phyloP scores from a whole-genome alignment of 2,329 filamentous ascomycete genomes.

The Colletotrichum trifolii region DNA sequence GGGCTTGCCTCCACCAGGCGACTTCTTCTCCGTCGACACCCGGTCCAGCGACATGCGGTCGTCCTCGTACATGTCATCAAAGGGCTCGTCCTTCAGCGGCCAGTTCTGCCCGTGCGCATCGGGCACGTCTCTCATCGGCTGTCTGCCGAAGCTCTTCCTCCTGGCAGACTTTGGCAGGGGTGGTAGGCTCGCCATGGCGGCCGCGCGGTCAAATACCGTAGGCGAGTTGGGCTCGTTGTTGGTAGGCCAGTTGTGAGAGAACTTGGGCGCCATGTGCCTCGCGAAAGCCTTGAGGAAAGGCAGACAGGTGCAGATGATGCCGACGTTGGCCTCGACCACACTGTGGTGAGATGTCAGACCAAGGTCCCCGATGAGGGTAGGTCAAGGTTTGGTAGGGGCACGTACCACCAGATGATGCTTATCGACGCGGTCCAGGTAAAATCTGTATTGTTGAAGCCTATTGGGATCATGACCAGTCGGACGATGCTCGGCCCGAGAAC shows the following conservation, averaged over 20 bases:
- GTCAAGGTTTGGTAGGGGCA: not conserved
- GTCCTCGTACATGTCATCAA: not conserved
- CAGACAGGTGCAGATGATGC: conserved; percentile 35
- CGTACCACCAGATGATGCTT: conserved; percentile 35
- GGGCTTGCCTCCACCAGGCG: not conserved
- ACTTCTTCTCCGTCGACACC: conserved; percentile 5
- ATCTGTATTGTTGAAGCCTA: conserved; percentile 24
- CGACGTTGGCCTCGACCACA: conserved; percentile 33
- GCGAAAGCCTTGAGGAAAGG: conserved; percentile 32
- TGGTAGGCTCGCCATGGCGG: conserved; percentile 19
- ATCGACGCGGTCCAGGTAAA: conserved; percentile 35
- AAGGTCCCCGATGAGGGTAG: not conserved
- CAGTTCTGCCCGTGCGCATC: conserved; percentile 5
- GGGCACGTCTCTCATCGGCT: conserved; percentile 8
- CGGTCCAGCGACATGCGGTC: conserved; percentile 1
- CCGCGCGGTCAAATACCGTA: conserved; percentile 25
- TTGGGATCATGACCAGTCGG: conserved; percentile 32
- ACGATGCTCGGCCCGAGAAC: conserved; percentile 34
- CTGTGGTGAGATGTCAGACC: not conserved
- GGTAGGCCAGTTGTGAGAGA: not conserved
- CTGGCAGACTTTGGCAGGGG: conserved; percentile 5
- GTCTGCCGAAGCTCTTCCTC: conserved; percentile 21
- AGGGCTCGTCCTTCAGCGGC: conserved; percentile 19
- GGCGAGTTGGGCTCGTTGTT: conserved; percentile 17
- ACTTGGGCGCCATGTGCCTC: conserved; percentile 11